Conservation (phyloP, 2,329 filamentous ascomycete species). For the Aspergillus brasiliensis region DNA sequence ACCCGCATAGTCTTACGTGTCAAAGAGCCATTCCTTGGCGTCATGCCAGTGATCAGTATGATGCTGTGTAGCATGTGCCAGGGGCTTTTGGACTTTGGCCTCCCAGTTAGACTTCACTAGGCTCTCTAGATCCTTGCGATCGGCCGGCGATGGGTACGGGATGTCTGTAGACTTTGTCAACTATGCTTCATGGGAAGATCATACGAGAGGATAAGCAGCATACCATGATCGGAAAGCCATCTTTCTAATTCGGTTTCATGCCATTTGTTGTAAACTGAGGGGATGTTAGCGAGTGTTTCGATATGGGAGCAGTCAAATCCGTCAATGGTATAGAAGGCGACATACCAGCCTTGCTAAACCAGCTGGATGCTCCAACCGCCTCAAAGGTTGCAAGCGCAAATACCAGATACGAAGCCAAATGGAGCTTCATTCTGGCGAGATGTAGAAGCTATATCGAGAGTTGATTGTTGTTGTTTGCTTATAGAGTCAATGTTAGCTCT, state of each 20-base stretch:
- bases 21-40: conserved; percentile 89
- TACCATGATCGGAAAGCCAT: conserved; percentile 85
- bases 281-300: not conserved
- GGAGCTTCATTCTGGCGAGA: conserved; percentile 70
- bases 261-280: conserved; percentile 93
- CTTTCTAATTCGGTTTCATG: conserved; percentile 96
- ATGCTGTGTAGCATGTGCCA: conserved; percentile 80
- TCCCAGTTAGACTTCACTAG: conserved; percentile 93
- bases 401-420: conserved; percentile 67
- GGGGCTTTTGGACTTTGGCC: conserved; percentile 65
- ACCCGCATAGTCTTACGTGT: conserved; percentile 57
- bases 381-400: conserved; percentile 70
- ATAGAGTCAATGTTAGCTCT: not conserved
- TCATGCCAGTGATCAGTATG: conserved; percentile 66
- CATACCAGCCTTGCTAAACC: conserved; percentile 85
- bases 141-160: conserved; percentile 83
- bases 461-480: not conserved
- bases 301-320: not conserved
- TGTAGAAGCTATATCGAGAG: not conserved
- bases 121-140: conserved; percentile 91
- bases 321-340: conserved; percentile 16
- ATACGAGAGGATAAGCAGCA: not conserved
- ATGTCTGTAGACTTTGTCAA: conserved; percentile 54
- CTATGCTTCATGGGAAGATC: not conserved
- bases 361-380: conserved; percentile 71